Percentiles rank a stretch among this genome's conserved stretches.
These are phyloP conservation scores for Sordaria brevicollis DNA, from an alignment of 495 filamentous ascomycete species.

Conservation along the genomic window DNA sequence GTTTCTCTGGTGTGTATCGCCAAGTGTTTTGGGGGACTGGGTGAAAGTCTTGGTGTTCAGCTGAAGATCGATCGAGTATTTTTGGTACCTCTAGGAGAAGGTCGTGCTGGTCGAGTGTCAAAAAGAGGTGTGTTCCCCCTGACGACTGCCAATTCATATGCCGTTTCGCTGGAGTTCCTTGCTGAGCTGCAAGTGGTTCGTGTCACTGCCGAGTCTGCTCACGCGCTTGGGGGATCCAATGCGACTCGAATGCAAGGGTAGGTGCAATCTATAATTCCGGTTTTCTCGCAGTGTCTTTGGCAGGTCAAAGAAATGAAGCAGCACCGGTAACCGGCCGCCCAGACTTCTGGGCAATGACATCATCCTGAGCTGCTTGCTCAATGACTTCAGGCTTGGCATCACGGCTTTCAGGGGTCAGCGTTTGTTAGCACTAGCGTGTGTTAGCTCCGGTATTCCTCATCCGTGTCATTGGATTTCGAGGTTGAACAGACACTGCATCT, in stretches of 20 bases:
- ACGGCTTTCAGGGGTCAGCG: not conserved
- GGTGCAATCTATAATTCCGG: not conserved
- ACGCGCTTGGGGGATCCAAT: not conserved
- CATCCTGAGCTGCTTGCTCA: not conserved
- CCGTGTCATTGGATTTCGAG: conserved; percentile 1
- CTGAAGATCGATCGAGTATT: not conserved
- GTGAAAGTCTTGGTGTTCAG: not conserved
- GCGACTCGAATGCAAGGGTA: not conserved
- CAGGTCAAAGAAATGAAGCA: not conserved
- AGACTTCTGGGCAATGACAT: not conserved
- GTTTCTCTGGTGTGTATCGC: not conserved
- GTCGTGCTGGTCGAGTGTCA: not conserved
- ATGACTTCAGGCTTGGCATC: not conserved
- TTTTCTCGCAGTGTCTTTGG: not conserved
- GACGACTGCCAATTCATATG: not conserved
- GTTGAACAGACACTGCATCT: not conserved
- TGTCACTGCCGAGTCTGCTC: not conserved
- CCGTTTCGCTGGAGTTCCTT: not conserved
- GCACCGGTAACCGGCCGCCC: not conserved
- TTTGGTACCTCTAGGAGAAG: not conserved
- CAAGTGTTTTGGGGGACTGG: not conserved
- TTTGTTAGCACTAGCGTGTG: not conserved
- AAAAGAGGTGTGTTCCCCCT: not conserved
- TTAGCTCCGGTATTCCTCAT: not conserved
- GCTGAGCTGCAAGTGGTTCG: not conserved